These are phyloP conservation scores for Sporothrix dimorphospora DNA, from an alignment of 2,329 filamentous ascomycete genomes.

Conservation along the genomic window DNA sequence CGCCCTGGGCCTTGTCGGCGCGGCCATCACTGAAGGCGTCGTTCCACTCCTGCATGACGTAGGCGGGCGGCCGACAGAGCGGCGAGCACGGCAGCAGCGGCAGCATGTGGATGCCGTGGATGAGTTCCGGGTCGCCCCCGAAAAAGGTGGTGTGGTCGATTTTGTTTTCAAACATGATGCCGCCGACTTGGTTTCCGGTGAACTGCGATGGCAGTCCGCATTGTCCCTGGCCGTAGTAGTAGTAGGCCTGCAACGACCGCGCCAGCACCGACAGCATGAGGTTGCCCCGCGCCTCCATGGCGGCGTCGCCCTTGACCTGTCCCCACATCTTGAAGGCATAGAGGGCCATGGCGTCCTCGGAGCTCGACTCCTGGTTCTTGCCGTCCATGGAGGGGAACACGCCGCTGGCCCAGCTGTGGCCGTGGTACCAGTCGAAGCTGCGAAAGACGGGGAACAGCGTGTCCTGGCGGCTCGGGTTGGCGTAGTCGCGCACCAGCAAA, in stretches of 20 bases:
- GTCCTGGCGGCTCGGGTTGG: conserved; percentile 74
- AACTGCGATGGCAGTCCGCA: conserved; percentile 72
- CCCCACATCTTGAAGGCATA: conserved; percentile 97
- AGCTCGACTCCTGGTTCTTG: conserved; percentile 84
- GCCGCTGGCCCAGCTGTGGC: conserved; percentile 90
- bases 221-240: conserved; percentile 75
- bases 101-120: conserved; percentile 82
- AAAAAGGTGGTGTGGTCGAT: conserved; percentile 93
- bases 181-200: conserved; percentile 73
- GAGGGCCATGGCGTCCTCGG: conserved; percentile 84
- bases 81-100: conserved; percentile 71
- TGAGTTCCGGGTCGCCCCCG: conserved; percentile 69
- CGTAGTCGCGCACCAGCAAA: conserved; percentile 77
- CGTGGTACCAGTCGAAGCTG: conserved; percentile 91
- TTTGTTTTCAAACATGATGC: conserved; percentile 90
- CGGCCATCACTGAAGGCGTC: conserved; percentile 74
- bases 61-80: conserved; percentile 66
- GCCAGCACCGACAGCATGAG: conserved; percentile 80
- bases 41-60: conserved; percentile 83
- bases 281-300: conserved; percentile 77
- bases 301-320: conserved; percentile 69
- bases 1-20: conserved; percentile 66
- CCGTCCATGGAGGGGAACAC: conserved; percentile 72
- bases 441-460: conserved; percentile 79
- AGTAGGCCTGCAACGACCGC: conserved; percentile 76